Percentiles rank a stretch among this genome's conserved stretches.
phyloP scores from a whole-genome alignment of 1,139 yeast species.

The Suhomyces choctaworum region DNA sequence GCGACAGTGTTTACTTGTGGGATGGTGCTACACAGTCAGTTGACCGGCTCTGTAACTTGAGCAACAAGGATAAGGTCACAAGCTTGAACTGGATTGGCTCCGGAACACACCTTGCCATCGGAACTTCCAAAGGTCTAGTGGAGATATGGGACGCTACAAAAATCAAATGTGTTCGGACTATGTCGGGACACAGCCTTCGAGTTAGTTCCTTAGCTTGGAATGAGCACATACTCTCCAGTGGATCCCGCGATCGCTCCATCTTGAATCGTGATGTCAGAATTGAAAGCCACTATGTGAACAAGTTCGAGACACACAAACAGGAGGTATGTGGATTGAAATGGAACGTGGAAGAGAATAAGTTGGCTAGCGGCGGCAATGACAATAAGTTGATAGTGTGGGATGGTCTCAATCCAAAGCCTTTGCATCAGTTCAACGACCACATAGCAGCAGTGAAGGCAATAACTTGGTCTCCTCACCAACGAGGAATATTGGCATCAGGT shows the following conservation, averaged over 20 bases:
- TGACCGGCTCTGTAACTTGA: slow-evolving; percentile 71
- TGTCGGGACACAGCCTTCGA: slow-evolving; percentile 87
- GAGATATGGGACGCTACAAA: slow-evolving; percentile 96
- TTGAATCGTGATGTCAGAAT: slow-evolving; percentile 89
- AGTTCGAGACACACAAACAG: slow-evolving; percentile 77
- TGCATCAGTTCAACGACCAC: slow-evolving; percentile 77
- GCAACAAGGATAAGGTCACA: slow-evolving; percentile 66
- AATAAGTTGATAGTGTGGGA: slow-evolving; percentile 86
- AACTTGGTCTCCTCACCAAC: slow-evolving; percentile 96
- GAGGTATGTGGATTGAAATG: slow-evolving; percentile 96
- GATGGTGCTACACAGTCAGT: slow-evolving; percentile 87
- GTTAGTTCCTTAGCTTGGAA: slow-evolving; percentile 94
- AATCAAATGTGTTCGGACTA: slow-evolving; percentile 77
- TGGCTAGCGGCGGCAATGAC: slow-evolving; percentile 95
- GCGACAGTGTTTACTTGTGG: slow-evolving; percentile 87
- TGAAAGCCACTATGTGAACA: slow-evolving; percentile 76
- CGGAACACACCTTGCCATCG: slow-evolving; percentile 93
- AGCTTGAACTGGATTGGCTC: slow-evolving; percentile 91
- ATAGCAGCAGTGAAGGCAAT: slow-evolving; percentile 95
- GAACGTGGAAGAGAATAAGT: slow-evolving; percentile 84
- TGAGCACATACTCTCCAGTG: slow-evolving; percentile 82
- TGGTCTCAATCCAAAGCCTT: slow-evolving; percentile 68
- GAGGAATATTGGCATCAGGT: slow-evolving; percentile 91
- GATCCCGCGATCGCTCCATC: slow-evolving; percentile 82
- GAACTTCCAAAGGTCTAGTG: slow-evolving; percentile 82